A percentile compares a stretch with the other conserved stretches of the same genome.
phyloP scores from a whole-genome alignment of 805 yeast genomes.

The Cyberlindnera veronae region DNA sequence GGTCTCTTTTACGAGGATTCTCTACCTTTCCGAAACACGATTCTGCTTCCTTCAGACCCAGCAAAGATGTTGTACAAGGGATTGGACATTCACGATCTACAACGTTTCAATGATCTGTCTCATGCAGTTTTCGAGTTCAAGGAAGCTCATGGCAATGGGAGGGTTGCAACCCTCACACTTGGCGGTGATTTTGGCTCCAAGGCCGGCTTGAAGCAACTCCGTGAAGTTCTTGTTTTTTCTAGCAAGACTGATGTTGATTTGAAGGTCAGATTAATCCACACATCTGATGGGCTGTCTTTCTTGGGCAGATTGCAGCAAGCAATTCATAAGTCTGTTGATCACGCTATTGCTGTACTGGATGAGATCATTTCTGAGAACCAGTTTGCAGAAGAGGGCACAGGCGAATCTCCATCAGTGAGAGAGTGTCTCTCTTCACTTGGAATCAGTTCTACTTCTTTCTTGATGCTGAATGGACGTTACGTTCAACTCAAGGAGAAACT shows the following conservation, averaged over 20 bases:
- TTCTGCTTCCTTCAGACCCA: conserved; percentile 47
- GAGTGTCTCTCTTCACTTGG: conserved; percentile 30
- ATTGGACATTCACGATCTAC: conserved; percentile 17
- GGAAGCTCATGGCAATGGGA: conserved; percentile 9
- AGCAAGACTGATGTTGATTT: conserved; percentile 27
- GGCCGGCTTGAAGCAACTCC: conserved; percentile 42
- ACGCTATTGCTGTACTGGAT: conserved; percentile 16
- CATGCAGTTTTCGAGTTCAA: conserved; percentile 24
- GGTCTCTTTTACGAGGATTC: conserved; percentile 43
- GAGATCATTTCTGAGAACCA: conserved; percentile 10
- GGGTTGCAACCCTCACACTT: conserved; percentile 44
- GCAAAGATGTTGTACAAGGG: conserved; percentile 30
- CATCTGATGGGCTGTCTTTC: conserved; percentile 16
- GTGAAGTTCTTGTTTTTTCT: conserved; percentile 31
- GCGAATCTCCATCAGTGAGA: conserved; percentile 6
- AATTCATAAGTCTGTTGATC: conserved; percentile 12
- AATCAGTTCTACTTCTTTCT: conserved; percentile 35
- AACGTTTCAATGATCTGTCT: background rate
- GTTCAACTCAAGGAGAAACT: conserved; percentile 33
- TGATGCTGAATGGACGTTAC: conserved; percentile 54
- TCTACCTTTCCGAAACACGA: conserved; percentile 41
- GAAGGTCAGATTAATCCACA: conserved; percentile 39
- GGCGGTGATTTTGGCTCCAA: conserved; percentile 51
- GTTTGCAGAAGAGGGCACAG: conserved; percentile 11
- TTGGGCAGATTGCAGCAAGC: conserved; percentile 21